Base-by-base conservation (phyloP, 345 rosid species). In the Orychophragmus violaceus region DNA sequence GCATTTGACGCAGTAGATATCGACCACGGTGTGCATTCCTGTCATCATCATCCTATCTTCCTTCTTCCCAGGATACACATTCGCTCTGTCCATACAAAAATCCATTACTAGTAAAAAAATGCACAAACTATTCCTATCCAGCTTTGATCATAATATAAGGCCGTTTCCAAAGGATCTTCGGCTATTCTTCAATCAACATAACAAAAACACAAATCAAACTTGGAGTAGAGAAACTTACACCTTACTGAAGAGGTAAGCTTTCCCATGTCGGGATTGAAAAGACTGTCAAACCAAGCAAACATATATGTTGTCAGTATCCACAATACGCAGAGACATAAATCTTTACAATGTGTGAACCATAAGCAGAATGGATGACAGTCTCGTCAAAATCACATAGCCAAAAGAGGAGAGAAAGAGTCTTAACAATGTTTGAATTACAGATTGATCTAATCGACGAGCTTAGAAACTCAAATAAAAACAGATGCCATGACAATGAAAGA, bases 191-290 rank as follows among this genome's bases (percentile, higher is more conserved):
- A 8, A 33, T 29, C 2, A 13, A 21, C 18, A 32, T 22, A 18
- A 11, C 50, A 32, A 54, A 54, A 25, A 13, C 29, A 29, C 29
- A 33, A 28, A 36, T 8, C 42, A 48, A 71, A 37, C 1, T 57
- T 11, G 32, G 2, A 59, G 72, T 62, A 81, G 74, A 85, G n/a
- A 74, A 76, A 87, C 99, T 94, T 94, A 94, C 99, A 90, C 96
- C 79, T 90, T 87, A 63, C 52, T 78, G 89, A 94, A 90, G 84
- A 94, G 97, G 81, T 90, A 94, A 71, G n/a, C n/a, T n/a, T n/a
- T n/a, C n/a, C n/a, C n/a, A n/a, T n/a, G n/a, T n/a, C n/a, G n/a
- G n/a, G n/a, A 3, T 53, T 85, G 90, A 83, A 93, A 93, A 58
- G 88, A 69, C 98, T 93, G 84, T 63, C 81, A 8, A 33, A 10